These are phyloP conservation scores for Chernovozyma aurita DNA, from an alignment of 1,139 yeast genomes.

Conservation along the genomic window DNA sequence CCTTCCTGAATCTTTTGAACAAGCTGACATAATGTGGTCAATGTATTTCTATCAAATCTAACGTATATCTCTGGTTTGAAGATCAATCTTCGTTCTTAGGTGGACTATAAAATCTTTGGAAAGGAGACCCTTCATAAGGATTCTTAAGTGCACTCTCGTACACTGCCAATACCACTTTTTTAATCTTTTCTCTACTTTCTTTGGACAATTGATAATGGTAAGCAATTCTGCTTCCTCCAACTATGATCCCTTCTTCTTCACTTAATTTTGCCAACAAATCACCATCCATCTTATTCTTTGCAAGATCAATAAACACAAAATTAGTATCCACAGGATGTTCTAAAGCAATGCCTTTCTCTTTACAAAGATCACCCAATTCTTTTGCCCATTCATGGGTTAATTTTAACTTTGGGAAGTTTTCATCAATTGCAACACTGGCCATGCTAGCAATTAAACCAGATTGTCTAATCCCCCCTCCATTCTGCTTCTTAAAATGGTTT, in stretches of 20 bases:
- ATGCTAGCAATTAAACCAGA: constrained; percentile 38
- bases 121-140: constrained; percentile 18
- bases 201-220: constrained; percentile 37
- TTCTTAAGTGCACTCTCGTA: constrained; percentile 25
- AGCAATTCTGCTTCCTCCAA: constrained; percentile 30
- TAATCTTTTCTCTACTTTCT: constrained; percentile 27
- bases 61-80: no score
- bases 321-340: constrained; percentile 40
- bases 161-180: constrained; percentile 25
- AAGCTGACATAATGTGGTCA: no score
- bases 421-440: constrained; percentile 40
- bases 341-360: constrained; percentile 24
- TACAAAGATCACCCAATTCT: constrained; percentile 45
- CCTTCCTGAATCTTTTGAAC: no score
- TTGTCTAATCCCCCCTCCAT: constrained; percentile 47
- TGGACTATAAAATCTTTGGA: constrained; percentile 8
- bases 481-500: constrained; percentile 44
- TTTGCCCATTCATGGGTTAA: constrained; percentile 54
- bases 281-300: constrained; percentile 29
- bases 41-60: no score
- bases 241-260: constrained; percentile 23
- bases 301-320: constrained; percentile 39
- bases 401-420: constrained; percentile 31
- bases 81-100: no score
- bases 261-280: constrained; percentile 21